Percentiles rank a stretch among this genome's conserved stretches.
Conservation (phyloP, 2,329 filamentous ascomycete genomes). For the Aspergillaceae sp. region DNA sequence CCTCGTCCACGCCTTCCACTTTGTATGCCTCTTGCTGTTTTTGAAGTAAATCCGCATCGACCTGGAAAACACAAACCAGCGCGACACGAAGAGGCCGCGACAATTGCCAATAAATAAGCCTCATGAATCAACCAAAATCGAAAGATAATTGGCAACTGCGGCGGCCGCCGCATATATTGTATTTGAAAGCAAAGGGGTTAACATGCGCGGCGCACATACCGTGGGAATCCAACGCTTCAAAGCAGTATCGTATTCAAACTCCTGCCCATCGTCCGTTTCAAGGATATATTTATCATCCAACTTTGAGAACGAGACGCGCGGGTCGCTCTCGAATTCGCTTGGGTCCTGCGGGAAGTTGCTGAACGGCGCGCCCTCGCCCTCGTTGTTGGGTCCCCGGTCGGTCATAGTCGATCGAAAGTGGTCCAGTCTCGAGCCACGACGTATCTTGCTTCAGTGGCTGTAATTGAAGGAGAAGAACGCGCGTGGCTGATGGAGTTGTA, state of each 20-base stretch:
- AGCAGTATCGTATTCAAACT: conserved; percentile 71
- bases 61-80: conserved; percentile 35
- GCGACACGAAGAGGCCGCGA: not conserved
- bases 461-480: not conserved
- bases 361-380: conserved; percentile 9
- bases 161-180: too few relatives aligned
- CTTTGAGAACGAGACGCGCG: conserved; percentile 80
- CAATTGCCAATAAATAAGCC: too few relatives aligned
- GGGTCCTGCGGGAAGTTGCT: conserved; percentile 46
- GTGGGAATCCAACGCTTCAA: conserved; percentile 67
- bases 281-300: conserved; percentile 73
- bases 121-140: too few relatives aligned
- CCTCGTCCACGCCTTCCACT: conserved; percentile 51
- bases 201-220: conserved; percentile 33
- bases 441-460: too few relatives aligned
- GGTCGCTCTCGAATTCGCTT: conserved; percentile 64
- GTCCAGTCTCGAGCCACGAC: too few relatives aligned
- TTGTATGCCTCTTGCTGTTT: conserved; percentile 55
- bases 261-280: conserved; percentile 73
- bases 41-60: conserved; percentile 52
- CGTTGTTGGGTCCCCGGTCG: not conserved
- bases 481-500: too few relatives aligned
- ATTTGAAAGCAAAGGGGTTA: too few relatives aligned
- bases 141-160: too few relatives aligned
- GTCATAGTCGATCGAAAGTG: not conserved